Evolutionary conservation across 495 filamentous ascomycete genomes (phyloP).

Genomic region (Penicillium bovifimosum): DNA sequence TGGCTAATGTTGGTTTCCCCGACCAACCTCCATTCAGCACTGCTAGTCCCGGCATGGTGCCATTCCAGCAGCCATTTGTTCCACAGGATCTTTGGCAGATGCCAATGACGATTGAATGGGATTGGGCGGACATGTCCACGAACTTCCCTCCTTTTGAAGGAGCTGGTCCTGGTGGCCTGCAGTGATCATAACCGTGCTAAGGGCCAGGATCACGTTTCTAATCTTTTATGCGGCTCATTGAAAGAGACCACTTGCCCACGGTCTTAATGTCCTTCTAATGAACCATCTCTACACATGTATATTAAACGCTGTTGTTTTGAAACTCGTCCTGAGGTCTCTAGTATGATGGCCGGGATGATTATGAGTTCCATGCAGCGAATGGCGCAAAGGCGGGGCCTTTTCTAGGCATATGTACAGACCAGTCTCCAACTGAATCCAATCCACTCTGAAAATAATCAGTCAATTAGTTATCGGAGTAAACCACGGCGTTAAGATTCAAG

Average conservation of each 20-base stretch:
- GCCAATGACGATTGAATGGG: slow-evolving; percentile 96
- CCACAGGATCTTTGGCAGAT: slow-evolving; percentile 97
- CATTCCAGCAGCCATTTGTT: slow-evolving; percentile 86
- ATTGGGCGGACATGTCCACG: slow-evolving; percentile 81
- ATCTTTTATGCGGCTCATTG: slow-evolving; percentile 3
- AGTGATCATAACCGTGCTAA: slow-evolving; percentile 21
- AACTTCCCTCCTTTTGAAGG: slow-evolving; percentile 46
- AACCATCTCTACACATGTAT: slow-evolving; percentile 11
- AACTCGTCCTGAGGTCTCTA: background rate
- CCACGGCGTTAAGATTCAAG: background rate
- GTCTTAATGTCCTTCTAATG: background rate
- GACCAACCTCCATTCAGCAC: slow-evolving; percentile 36
- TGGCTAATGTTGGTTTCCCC: slow-evolving; percentile 37
- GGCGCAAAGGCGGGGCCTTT: background rate
- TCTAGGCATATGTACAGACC: background rate
- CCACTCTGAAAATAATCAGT: too few species aligned
- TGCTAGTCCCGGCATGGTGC: slow-evolving; percentile 38
- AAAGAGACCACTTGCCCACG: background rate
- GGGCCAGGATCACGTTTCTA: background rate
- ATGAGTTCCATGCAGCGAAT: slow-evolving; percentile 5
- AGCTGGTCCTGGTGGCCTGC: slow-evolving; percentile 17
- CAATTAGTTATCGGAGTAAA: background rate
- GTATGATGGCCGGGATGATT: background rate
- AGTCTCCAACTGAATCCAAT: background rate
- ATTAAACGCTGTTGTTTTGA: slow-evolving; percentile 2